Evolutionary conservation across 352 stramenopile species (phyloP), one percentile per base, ranked within the genome.

Genomic region (Phytophthora ohioensis): DNA sequence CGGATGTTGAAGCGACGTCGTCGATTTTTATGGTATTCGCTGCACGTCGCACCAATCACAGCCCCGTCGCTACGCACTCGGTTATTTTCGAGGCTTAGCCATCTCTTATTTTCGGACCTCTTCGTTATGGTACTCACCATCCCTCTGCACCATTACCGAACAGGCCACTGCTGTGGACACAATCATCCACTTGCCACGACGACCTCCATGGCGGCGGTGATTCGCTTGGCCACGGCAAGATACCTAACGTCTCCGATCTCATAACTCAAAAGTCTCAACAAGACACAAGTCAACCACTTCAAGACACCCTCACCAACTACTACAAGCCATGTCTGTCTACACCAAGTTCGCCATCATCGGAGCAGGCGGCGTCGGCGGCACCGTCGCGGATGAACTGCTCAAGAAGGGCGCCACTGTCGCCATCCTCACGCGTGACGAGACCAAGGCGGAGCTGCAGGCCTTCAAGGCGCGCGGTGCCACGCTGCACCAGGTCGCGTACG

Each of bases 321-420:
- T 6, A 34, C 51, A 4, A 55, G 57, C 5, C 17, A 68, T 68
- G 60, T 62, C 60, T 13, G 42, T 4, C 1, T 68, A 54, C 41
- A 68, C 49, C 10, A 68, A 68, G 17, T 71, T 71, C 17, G 64
- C 69, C 10, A 49, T 74, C 45, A 35, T 73, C 31, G 70, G 64
- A 13, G 70, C 52, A 15, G 70, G 70, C 8, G 51, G 55, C n/a
- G 43, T 78, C 47, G 70, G 70, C 17, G 31, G 21, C 17, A 31
- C n/a, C 17, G 56, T 71, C 10, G 65, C 51, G 2, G 58, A 71
- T 15, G 58, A 51, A 15, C 42, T 77, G 54, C 65, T 78, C 30
- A 71, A 78, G 41, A 32, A 30, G 5, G 45, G 57, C 10, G 48
- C 32, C 2, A 60, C 43, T 13, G 56, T 78, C n/a, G 65, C 65